Evolutionary conservation across 2,329 filamentous ascomycete species (phyloP), one percentile per base, ranked within the genome.

Genomic region (Epichloe bromicola): DNA sequence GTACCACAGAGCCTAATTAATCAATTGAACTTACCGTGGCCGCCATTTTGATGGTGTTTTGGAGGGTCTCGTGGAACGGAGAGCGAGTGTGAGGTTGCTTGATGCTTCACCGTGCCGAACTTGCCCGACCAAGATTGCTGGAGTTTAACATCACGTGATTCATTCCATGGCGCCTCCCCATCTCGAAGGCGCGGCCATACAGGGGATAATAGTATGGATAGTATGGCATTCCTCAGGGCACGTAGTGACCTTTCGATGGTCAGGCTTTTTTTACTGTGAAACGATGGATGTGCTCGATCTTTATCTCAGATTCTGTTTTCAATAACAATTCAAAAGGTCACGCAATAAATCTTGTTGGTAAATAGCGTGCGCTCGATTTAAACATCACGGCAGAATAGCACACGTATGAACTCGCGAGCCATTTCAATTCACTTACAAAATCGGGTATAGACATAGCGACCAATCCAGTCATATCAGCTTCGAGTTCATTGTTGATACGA

Each of bases 1-100:
- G 15, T 5, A 19, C 2, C 34, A 10, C 23, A 17, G 14, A 12
- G 23, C 39, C 33, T 55, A 6, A 45, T 37, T 42, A 19, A 48
- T 39, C 20, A 37, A 12, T 20, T 44, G 4, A 45, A 82, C 80
- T 76, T 79, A 85, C 81, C 76, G 78, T 75, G 70, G 79, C 53
- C 48, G 53, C 80, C 81, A 84, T 84, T 75, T 74, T 82, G 74
- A 71, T 64, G 67, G 64, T 74, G 64, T 69, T 40, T 65, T 68
- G 67, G 67, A 66, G 63, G 64, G 66, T 69, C 63, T 69, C 62
- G 62, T 65, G 64, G 69, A 73, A 70, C 72, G 69, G 67, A 71
- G 70, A 73, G 67, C 61, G 69, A 70, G 70, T 74, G 72, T 66
- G 68, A 72, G 60, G 59, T 65, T 64, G 61, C 68, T 67, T 67